These are phyloP conservation scores for Beauveria sp. DNA, from an alignment of 2,329 filamentous ascomycete genomes.

Conservation along the genomic window DNA sequence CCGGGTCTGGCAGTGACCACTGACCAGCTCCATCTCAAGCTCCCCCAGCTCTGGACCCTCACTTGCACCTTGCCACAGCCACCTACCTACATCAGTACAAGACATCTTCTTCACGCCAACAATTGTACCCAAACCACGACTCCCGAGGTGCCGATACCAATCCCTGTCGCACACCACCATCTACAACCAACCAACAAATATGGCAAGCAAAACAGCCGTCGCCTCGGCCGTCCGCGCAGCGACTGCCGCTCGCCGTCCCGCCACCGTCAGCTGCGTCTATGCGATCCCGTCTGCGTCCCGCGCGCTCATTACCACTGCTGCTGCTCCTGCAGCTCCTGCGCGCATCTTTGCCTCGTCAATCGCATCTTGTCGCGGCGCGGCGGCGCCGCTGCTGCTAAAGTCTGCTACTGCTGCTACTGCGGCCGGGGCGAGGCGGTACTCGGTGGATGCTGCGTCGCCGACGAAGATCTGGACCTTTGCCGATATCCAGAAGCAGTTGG, in stretches of 20 bases:
- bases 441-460: constrained; percentile 14
- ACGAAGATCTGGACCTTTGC: constrained; percentile 42
- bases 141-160: background rate
- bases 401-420: background rate
- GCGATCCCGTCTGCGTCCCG: background rate
- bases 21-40: background rate
- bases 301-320: background rate
- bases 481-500: constrained; percentile 35
- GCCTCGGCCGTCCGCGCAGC: constrained; percentile 1
- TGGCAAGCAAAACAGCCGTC: background rate
- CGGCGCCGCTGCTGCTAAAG: background rate
- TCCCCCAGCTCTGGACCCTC: background rate
- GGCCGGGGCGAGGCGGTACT: constrained; percentile 20
- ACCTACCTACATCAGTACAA: background rate
- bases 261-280: background rate
- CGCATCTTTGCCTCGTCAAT: background rate
- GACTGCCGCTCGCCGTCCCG: background rate
- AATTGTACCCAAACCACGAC: background rate
- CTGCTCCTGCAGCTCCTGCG: background rate
- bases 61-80: background rate
- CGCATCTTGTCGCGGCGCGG: background rate
- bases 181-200: background rate
- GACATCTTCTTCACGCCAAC: background rate
- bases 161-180: background rate
- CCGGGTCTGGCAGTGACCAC: background rate